Base-by-base conservation (phyloP, 768 basidiomycete genomes). In the Dentipellis fragilis region DNA sequence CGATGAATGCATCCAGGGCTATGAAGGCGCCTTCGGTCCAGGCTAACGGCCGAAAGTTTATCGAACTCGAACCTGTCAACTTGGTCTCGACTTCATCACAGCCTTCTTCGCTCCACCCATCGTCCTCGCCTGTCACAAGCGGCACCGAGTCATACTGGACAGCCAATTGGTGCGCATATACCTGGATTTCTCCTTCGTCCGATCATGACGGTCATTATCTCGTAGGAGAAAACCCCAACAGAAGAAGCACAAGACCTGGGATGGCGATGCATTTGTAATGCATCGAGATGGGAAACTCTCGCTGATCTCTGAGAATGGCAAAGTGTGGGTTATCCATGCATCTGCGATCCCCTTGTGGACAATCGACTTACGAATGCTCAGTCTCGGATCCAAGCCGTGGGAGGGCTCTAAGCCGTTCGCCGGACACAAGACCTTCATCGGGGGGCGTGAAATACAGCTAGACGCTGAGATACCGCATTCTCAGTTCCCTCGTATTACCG, bases 211-310 rank as follows among this genome's bases (percentile, higher is more conserved):
- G 39, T 42, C 51, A 38, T 50, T 53, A 47, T 49, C 39, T 21
- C 22, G 5, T 55, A 89, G 90, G 89, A 78, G 90, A 38, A 87
- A 84, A 62, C 79, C 74, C 11, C 71, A 79, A 52, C 80, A 84
- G 63, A 88, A 77, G 72, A 93, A 93, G 68, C 80, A 90, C 62
- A 87, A 88, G 65, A 87, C 84, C 0, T 93, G 93, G 91, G 90
- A 93, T 55, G 89, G 85, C 2, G 89, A 85, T 58, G 83, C 77
- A 8, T 86, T 78, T 67, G 72, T 87, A 22, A 79, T 80, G 34
- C 72, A 74, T 38, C 65, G 68, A 36, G 74, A 71, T 19, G 74
- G 75, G 11, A 79, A 77, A 57, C 64, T 88, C 19, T 76, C 74
- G 1, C 77, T 89, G 72, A 69, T 87, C 40, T 80, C 84, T 3